Percentiles rank a stretch among this genome's conserved stretches.
These are phyloP conservation scores for Alternaria tenuissima DNA, from an alignment of 2,329 filamentous ascomycete species.

Conservation along the genomic window DNA sequence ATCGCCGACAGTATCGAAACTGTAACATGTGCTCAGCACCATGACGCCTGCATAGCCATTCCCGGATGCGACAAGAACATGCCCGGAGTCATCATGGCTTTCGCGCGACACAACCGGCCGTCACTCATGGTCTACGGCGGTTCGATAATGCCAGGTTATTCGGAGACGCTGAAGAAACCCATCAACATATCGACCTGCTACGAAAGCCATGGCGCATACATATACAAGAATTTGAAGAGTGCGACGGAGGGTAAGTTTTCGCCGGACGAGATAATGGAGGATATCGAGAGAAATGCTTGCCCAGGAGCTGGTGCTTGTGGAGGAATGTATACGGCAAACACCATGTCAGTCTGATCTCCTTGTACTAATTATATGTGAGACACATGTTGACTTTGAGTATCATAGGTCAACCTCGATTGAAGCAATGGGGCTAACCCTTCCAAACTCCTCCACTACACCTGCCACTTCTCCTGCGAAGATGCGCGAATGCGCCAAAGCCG, in stretches of 20 bases:
- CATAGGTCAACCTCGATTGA: neutral
- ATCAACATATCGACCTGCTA: conserved; percentile 92
- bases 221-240: conserved; percentile 76
- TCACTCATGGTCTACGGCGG: conserved; percentile 97
- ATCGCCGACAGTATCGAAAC: conserved; percentile 96
- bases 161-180: conserved; percentile 73
- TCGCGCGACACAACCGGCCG: conserved; percentile 88
- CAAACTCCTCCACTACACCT: conserved; percentile 84
- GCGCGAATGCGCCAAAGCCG: conserved; percentile 84
- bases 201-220: conserved; percentile 83
- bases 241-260: conserved; percentile 73
- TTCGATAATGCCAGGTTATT: conserved; percentile 88
- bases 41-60: conserved; percentile 92
- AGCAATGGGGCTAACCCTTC: conserved; percentile 83
- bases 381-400: neutral
- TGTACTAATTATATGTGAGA: neutral
- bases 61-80: conserved; percentile 98
- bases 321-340: conserved; percentile 95
- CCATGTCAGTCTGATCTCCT: conserved; percentile 64
- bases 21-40: conserved; percentile 88
- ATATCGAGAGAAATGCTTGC: conserved; percentile 82
- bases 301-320: conserved; percentile 82
- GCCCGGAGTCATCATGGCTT: conserved; percentile 91
- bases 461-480: conserved; percentile 83
- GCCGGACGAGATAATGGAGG: conserved; percentile 80